A percentile compares a stretch with the other conserved stretches of the same genome.
Conservation (phyloP, 768 basidiomycete genomes). For the Mycena capillaripes region DNA sequence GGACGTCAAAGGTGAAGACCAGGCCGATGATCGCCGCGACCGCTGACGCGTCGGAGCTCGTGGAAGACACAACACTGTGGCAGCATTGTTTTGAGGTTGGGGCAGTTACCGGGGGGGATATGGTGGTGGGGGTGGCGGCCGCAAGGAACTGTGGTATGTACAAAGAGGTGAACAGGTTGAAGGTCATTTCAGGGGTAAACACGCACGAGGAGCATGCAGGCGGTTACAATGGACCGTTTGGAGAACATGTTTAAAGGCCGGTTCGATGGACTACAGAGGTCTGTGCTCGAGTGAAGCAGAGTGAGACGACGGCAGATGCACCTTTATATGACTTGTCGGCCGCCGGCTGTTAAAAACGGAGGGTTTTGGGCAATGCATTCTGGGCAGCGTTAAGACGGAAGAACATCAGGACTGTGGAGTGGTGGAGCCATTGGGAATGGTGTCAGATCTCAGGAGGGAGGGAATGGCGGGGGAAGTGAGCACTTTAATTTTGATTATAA, state of each 20-base stretch:
- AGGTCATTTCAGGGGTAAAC: background rate
- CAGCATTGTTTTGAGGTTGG: background rate
- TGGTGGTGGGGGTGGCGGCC: slow-evolving; percentile 2
- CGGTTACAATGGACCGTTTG: background rate
- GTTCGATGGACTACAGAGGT: background rate
- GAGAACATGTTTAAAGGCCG: background rate
- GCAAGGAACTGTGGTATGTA: background rate
- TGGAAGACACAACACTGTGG: background rate
- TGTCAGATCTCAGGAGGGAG: background rate
- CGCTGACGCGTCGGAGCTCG: no score
- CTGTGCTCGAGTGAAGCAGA: background rate
- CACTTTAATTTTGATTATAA: background rate
- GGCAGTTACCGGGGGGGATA: no score
- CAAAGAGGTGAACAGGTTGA: no score
- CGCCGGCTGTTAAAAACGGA: no score
- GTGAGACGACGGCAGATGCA: background rate
- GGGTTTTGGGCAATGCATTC: background rate
- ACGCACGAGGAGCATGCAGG: background rate
- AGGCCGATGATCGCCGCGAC: no score
- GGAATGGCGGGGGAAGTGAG: background rate
- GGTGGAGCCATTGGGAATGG: background rate
- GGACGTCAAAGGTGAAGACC: no score
- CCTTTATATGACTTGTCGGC: background rate
- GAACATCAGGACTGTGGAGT: background rate
- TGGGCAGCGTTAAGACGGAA: background rate